Conservation (phyloP, 257 asterid genomes). For the Solanum medicagineum region DNA sequence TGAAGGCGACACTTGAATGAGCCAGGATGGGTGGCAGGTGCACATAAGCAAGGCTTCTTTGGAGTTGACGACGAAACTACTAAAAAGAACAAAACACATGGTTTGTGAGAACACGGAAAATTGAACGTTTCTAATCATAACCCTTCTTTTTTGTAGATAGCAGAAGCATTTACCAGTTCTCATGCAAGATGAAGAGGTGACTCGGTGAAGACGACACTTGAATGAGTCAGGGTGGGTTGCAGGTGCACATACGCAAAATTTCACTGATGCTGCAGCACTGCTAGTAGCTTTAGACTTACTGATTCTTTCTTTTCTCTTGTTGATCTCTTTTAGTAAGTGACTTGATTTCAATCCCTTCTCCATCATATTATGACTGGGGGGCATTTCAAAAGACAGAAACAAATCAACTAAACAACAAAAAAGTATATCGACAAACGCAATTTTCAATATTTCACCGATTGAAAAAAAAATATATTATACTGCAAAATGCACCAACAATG, state of each 20-base stretch:
- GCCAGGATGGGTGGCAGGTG: conserved; percentile 1
- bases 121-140: background rate
- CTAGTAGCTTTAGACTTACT: background rate
- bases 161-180: background rate
- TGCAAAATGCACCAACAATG: background rate
- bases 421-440: background rate
- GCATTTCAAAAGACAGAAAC: background rate
- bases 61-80: background rate
- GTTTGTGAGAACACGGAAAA: background rate
- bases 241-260: conserved; percentile 1
- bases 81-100: background rate
- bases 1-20: conserved; percentile 10
- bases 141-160: background rate
- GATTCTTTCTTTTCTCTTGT: background rate
- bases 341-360: background rate
- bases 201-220: conserved; percentile 8
- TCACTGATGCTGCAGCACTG: background rate
- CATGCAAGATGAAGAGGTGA: background rate
- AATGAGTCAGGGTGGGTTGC: conserved; percentile 3
- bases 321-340: background rate
- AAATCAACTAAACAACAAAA: background rate
- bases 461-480: background rate
- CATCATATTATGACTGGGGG: background rate
- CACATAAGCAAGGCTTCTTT: conserved; percentile 2
- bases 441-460: background rate